Base-by-base conservation (phyloP, 495 filamentous ascomycete genomes). In the Xylaria venustula region DNA sequence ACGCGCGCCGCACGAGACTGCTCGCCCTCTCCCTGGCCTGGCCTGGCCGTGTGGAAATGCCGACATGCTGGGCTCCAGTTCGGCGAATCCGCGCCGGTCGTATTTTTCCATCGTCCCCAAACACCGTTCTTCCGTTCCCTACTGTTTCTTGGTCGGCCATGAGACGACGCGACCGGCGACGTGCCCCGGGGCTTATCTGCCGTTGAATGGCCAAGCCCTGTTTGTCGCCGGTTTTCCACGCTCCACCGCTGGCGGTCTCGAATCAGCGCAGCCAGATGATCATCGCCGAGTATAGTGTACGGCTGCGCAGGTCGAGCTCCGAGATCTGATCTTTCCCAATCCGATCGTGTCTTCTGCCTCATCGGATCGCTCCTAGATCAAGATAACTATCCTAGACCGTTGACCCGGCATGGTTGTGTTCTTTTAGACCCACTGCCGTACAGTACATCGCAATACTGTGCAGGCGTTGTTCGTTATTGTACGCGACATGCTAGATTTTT, bases 51-150 rank as follows among this genome's bases (percentile, higher is more conserved):
- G 7, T 54, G 22, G 58, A 47, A 61, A 54, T 61, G 58, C 58
- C 58, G 58, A 44, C 30, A 47, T 54, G 34, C 22, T 61, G 58
- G n/a, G 58, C 50, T 54, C 58, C 58, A 61, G 50, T 54, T 41
- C 58, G 58, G 58, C 36, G 42, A 44, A 54, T 25, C 49, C 41
- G 30, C 41, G 48, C 58, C 58, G 58, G 58, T 22, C 49, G 50
- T 30, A 32, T 46, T 61, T 40, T 54, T n/a, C 50, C 34, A 40
- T 54, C 32, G 40, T 41, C 47, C 36, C 17, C 30, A 17, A 23
- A 46, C 58, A 23, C 49, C 7, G 50, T 37, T 47, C 30, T 28
- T 32, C 32, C 17, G 5, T 26, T 54, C 28, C 37, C 58, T 48
- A 46, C 32, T 28, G 41, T 11, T 11, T 3, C 37, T 12, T 61